phyloP scores from a whole-genome alignment of 768 basidiomycete species.

The Leccinum broughii region DNA sequence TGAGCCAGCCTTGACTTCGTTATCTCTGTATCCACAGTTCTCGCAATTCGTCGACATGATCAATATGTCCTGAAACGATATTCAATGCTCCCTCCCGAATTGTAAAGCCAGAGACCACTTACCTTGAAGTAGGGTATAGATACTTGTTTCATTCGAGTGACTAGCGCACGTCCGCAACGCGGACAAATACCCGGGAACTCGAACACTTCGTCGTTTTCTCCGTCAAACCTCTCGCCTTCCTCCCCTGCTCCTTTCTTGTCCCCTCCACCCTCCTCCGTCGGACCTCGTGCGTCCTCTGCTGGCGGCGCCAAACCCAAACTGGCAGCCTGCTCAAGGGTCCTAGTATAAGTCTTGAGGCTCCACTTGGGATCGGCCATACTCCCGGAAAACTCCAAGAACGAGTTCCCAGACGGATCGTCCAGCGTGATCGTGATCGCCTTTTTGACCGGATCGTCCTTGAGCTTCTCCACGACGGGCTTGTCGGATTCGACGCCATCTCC shows the following conservation, averaged over 20 bases:
- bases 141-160: constrained; percentile 95
- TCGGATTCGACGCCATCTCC: constrained; percentile 19
- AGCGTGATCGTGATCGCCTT: constrained; percentile 77
- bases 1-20: constrained; percentile 93
- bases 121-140: constrained; percentile 98
- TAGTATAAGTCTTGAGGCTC: constrained; percentile 79
- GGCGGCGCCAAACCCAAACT: constrained; percentile 67
- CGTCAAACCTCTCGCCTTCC: constrained; percentile 28
- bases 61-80: constrained; percentile 69
- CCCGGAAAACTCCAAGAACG: constrained; percentile 90
- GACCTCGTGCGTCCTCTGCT: constrained; percentile 37
- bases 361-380: constrained; percentile 92
- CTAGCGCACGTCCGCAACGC: constrained; percentile 77
- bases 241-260: constrained; percentile 12
- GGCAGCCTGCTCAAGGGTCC: constrained; percentile 80
- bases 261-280: background rate
- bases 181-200: constrained; percentile 88
- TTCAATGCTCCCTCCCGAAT: background rate
- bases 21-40: constrained; percentile 92
- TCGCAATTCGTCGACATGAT: constrained; percentile 99
- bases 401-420: constrained; percentile 94
- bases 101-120: background rate
- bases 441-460: constrained; percentile 53
- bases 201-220: constrained; percentile 81
- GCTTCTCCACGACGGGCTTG: constrained; percentile 33